A percentile compares a stretch with the other conserved stretches of the same genome.
These are phyloP conservation scores for Diutina rugosa DNA, from an alignment of 1,139 yeast genomes.

Conservation along the genomic window DNA sequence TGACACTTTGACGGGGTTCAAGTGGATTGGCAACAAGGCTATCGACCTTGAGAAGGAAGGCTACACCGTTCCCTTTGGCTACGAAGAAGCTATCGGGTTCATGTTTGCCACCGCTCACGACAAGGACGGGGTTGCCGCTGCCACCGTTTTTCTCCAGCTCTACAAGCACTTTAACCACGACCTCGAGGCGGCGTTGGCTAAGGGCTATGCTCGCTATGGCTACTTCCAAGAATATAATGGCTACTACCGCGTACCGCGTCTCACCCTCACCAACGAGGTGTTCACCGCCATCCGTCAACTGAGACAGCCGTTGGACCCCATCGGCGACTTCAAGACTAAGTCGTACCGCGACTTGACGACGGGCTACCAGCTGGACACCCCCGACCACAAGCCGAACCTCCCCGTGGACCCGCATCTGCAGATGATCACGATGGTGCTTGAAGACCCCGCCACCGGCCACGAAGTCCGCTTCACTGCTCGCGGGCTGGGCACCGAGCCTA, in stretches of 20 bases:
- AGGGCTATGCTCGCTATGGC: slow-evolving; percentile 57
- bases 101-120: slow-evolving; percentile 85
- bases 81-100: slow-evolving; percentile 92
- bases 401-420: slow-evolving; percentile 67
- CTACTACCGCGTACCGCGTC: slow-evolving; percentile 57
- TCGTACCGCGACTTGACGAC: slow-evolving; percentile 76
- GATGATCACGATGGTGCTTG: slow-evolving; percentile 63
- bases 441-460: slow-evolving; percentile 14
- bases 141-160: slow-evolving; percentile 66
- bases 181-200: slow-evolving; percentile 37
- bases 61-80: slow-evolving; percentile 70
- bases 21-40: slow-evolving; percentile 93
- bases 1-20: slow-evolving; percentile 91
- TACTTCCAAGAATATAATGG: slow-evolving; percentile 79
- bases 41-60: slow-evolving; percentile 57
- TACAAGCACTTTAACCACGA: slow-evolving; percentile 22
- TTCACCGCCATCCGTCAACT: slow-evolving; percentile 40
- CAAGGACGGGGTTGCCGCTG: slow-evolving; percentile 86
- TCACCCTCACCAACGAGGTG: slow-evolving; percentile 34
- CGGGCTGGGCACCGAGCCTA: slow-evolving; percentile 96
- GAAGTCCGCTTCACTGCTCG: slow-evolving; percentile 68
- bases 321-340: slow-evolving; percentile 43
- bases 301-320: slow-evolving; percentile 20
- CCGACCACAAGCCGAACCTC: slow-evolving; percentile 42
- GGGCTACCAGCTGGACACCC: slow-evolving; percentile 67